Percentiles rank a stretch among this genome's conserved stretches.
Evolutionary conservation across 2,329 filamentous ascomycete species (phyloP).

Genomic region (Fusarium chuoi): DNA sequence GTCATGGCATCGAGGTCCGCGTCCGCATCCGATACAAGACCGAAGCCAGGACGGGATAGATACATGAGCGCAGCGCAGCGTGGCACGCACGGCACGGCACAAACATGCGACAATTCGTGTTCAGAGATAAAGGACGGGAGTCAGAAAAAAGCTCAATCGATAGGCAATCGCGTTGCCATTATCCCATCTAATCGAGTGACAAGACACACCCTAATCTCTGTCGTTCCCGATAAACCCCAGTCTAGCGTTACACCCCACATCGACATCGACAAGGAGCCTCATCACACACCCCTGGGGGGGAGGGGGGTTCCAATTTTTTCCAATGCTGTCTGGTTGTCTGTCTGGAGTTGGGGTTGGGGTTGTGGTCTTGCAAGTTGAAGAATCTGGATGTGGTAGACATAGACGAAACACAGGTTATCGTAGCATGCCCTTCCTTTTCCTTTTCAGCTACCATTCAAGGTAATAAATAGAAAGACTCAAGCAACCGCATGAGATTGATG

Average conservation of each 20-base stretch:
- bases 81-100: neutral
- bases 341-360: neutral
- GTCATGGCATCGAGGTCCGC: conserved; percentile 17
- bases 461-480: neutral
- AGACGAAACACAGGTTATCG: neutral
- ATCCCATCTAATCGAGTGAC: conserved; percentile 41
- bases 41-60: conserved; percentile 9
- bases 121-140: conserved; percentile 12
- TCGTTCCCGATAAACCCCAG: conserved; percentile 40
- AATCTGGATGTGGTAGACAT: neutral
- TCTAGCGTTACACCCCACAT: conserved; percentile 29
- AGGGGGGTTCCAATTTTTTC: neutral
- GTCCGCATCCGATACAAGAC: conserved; percentile 23
- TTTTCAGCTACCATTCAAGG: too few relatives aligned
- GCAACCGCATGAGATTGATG: neutral
- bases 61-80: neutral
- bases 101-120: conserved; percentile 12
- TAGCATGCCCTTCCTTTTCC: neutral
- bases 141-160: conserved; percentile 31
- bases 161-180: conserved; percentile 34
- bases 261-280: conserved; percentile 7
- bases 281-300: conserved; percentile 11
- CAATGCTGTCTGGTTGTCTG: neutral
- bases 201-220: conserved; percentile 34
- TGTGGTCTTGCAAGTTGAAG: neutral